phyloP scores from a whole-genome alignment of 2,329 filamentous ascomycete genomes.

The Teratosphaeria zuluensis region DNA sequence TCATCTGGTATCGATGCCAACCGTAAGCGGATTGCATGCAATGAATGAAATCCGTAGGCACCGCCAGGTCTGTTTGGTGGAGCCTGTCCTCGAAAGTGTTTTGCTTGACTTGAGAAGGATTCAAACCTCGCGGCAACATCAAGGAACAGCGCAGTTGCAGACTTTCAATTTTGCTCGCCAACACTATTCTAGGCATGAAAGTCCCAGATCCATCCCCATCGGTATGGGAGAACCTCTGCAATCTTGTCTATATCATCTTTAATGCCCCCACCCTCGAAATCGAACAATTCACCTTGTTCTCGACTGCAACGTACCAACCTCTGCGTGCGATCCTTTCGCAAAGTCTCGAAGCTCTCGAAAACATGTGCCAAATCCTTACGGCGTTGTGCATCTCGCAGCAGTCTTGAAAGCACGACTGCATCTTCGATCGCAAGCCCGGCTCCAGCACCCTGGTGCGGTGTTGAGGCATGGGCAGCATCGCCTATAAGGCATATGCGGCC shows the following conservation, averaged over 20 bases:
- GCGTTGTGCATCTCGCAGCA: conserved; percentile 17
- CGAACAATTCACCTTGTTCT: conserved; percentile 31
- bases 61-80: too few species aligned
- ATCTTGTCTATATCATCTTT: conserved; percentile 28
- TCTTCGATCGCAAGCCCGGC: conserved; percentile 22
- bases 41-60: too few species aligned
- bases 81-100: neutral
- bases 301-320: conserved; percentile 35
- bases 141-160: neutral
- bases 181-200: neutral
- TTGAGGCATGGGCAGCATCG: conserved; percentile 34
- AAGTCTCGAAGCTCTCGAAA: conserved; percentile 30
- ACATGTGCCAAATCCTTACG: conserved; percentile 15
- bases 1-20: neutral
- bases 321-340: conserved; percentile 34
- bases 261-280: conserved; percentile 25
- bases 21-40: neutral
- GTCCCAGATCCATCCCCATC: neutral
- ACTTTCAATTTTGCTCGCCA: neutral
- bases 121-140: neutral
- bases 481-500: conserved; percentile 37
- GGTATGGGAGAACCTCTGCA: neutral
- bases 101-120: neutral
- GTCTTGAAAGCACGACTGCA: conserved; percentile 20
- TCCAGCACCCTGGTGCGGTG: conserved; percentile 24